Evolutionary conservation across 2,329 filamentous ascomycete species (phyloP), one percentile per base, ranked within the genome.

Genomic region (Aspergillus sp.): DNA sequence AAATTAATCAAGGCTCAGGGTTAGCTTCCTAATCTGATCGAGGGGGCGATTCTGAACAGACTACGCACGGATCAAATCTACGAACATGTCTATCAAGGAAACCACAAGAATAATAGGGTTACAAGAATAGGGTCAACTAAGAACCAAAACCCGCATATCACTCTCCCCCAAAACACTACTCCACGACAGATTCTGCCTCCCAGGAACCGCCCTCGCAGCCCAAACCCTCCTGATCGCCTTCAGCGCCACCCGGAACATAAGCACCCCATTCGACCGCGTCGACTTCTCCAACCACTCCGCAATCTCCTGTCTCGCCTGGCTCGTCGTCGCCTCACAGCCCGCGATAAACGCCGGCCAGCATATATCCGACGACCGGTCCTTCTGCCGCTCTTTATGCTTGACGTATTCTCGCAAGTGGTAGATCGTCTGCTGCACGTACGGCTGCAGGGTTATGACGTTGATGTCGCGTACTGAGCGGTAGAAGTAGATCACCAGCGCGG

Each of bases 171-270:
- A 15, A 4, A 53, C 32, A 1, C n/a, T 42, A 36, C 30, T 45
- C 44, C 39, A 56, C 2, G 57, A 38, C 18, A 44, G 4, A 17
- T 56, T 48, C 17, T 49, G 57, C n/a, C 34, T 56, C 9, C 53
- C 48, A 15, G 53, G 48, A 8, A 24, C 5, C 2, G n/a, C 22
- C 30, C 43, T 30, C 9, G 48, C 53, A 2, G 44, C 24, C 53
- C 57, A 59, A 17, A 56, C 49, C 13, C 34, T 53, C 20, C 41
- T 42, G 9, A 50, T 30, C 7, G 48, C 48, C 22, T 53, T 18
- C n/a, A 56, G 48, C n/a, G 53, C 57, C 8, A 59, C 57, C 11
- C 13, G 44, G 24, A 53, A 56, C 53, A 59, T 59, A 4, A 45
- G 53, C 6, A 53, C 49, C 4, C 57, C 44, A 15, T 32, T 49